Evolutionary conservation across 169 alveolate species (phyloP).

Genomic region (Theileria equi): DNA sequence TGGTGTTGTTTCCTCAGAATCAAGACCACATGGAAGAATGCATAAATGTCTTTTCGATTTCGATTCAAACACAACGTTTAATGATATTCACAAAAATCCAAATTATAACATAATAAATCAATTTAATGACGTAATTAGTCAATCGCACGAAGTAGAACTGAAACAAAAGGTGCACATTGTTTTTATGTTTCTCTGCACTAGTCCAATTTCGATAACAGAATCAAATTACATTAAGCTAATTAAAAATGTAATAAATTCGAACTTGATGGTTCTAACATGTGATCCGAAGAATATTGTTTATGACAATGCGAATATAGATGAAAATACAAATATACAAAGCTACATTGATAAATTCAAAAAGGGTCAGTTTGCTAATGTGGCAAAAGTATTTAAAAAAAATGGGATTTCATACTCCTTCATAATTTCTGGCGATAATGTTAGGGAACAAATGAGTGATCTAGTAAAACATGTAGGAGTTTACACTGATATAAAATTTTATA

Average conservation of each 20-base stretch:
- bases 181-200: conserved; percentile 24
- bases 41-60: conserved; percentile 47
- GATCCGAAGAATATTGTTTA: not conserved
- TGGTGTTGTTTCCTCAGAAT: conserved; percentile 31
- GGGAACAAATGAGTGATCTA: not conserved
- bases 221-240: conserved; percentile 36
- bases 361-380: not conserved
- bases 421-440: not conserved
- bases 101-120: conserved; percentile 2
- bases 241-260: conserved; percentile 50
- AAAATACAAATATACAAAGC: not conserved
- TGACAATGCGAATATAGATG: not conserved
- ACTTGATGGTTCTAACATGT: conserved; percentile 1
- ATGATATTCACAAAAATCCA: not conserved
- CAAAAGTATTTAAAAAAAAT: conserved; percentile 10
- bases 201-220: conserved; percentile 5
- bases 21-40: conserved; percentile 49
- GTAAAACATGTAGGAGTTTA: not conserved
- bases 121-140: not conserved
- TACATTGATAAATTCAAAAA: not conserved
- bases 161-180: conserved; percentile 13
- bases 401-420: conserved; percentile 44
- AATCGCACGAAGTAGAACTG: conserved; percentile 11
- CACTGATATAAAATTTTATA: not conserved
- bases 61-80: conserved; percentile 22